These are phyloP conservation scores for Dacryopinax spathularia DNA, from an alignment of 768 basidiomycete genomes.

Conservation along the genomic window DNA sequence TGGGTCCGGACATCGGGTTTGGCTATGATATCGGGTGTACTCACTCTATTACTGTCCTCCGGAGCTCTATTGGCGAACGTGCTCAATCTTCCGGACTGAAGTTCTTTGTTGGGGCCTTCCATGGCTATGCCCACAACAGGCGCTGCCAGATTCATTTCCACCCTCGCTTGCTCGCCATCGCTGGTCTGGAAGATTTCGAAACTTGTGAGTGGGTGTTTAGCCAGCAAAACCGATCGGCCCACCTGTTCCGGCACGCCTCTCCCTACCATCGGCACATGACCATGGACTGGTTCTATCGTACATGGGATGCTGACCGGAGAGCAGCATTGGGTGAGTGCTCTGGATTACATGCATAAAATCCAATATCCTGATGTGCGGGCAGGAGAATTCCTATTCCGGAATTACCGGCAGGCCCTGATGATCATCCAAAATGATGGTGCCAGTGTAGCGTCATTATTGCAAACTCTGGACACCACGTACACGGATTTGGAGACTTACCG, in stretches of 20 bases:
- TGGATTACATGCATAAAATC: no score
- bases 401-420: constrained; percentile 8
- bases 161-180: constrained; percentile 20
- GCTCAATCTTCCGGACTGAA: not conserved
- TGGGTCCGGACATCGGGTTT: not conserved
- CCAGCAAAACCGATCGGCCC: constrained; percentile 21
- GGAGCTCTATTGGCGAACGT: not conserved
- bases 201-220: constrained; percentile 24
- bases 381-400: not conserved
- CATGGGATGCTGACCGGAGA: constrained; percentile 28
- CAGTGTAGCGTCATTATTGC: not conserved
- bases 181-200: constrained; percentile 28
- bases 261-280: constrained; percentile 19
- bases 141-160: constrained; percentile 24
- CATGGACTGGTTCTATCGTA: constrained; percentile 23
- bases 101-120: not conserved
- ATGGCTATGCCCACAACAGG: constrained; percentile 6
- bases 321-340: constrained; percentile 17
- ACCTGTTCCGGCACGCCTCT: constrained; percentile 18
- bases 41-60: not conserved
- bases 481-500: constrained; percentile 11
- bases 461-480: not conserved
- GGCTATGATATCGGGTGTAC: constrained; percentile 6
- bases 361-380: no score
- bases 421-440: constrained; percentile 10